Conservation (phyloP, 2,329 filamentous ascomycete genomes). For the Neodidymelliopsis sp. region DNA sequence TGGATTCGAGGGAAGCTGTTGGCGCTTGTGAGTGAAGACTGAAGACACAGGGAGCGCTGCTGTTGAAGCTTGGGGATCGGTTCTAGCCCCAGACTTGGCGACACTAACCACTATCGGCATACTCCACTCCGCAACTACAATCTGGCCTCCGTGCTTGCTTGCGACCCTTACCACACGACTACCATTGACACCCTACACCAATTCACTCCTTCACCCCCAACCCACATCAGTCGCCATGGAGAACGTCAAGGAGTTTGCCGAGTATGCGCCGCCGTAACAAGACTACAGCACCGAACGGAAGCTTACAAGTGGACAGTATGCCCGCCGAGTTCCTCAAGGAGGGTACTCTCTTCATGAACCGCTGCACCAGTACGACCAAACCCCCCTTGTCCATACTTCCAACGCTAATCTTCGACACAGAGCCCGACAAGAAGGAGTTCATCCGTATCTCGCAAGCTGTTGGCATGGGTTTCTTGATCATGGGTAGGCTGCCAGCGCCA, state of each 20-base stretch:
- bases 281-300: neutral
- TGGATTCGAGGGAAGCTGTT: constrained; percentile 21
- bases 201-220: neutral
- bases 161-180: constrained; percentile 23
- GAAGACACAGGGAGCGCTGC: constrained; percentile 20
- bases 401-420: constrained; percentile 47
- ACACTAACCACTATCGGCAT: constrained; percentile 24
- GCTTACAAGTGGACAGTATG: constrained; percentile 42
- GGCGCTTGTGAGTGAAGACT: constrained; percentile 22
- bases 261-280: constrained; percentile 47
- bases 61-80: constrained; percentile 12
- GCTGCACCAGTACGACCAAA: constrained; percentile 52
- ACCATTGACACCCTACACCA: constrained; percentile 13
- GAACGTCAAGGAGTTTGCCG: constrained; percentile 73
- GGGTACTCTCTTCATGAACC: constrained; percentile 58
- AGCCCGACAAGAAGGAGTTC: constrained; percentile 52
- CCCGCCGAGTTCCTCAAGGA: constrained; percentile 55
- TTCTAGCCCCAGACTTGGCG: constrained; percentile 19
- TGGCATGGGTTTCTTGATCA: constrained; percentile 61
- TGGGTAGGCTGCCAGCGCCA: constrained; percentile 45
- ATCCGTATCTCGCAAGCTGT: constrained; percentile 60
- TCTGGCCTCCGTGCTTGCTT: constrained; percentile 35
- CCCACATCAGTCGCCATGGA: constrained; percentile 62
- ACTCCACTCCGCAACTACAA: constrained; percentile 36
- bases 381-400: neutral